Conservation (phyloP, 1,139 yeast species). For the Suhomyces anneliseae region DNA sequence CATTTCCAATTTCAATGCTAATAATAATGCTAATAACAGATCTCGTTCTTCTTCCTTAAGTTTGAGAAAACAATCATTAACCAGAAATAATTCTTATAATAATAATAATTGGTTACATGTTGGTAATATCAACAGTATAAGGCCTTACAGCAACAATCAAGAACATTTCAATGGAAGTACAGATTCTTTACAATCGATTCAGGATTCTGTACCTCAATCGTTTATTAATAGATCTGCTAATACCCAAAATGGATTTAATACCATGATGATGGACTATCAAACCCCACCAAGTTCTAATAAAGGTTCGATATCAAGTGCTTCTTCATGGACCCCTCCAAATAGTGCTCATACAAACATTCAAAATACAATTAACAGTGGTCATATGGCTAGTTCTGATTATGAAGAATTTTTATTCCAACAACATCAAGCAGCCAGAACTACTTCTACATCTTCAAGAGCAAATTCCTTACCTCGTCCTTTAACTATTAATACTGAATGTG, state of each 20-base stretch:
- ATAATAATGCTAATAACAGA: conserved; percentile 12
- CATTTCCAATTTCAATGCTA: conserved; percentile 28
- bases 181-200: conserved; percentile 47
- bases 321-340: conserved; percentile 16
- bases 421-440: conserved; percentile 23
- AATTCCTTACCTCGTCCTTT: conserved; percentile 34
- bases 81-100: conserved; percentile 42
- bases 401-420: conserved; percentile 26
- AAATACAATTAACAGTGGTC: conserved; percentile 19
- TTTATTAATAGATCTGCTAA: conserved; percentile 34
- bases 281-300: conserved; percentile 46
- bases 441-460: conserved; percentile 27
- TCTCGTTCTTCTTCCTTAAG: conserved; percentile 30
- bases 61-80: conserved; percentile 47
- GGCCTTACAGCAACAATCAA: conserved; percentile 23
- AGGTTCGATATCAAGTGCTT: conserved; percentile 28
- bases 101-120: conserved; percentile 48
- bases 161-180: conserved; percentile 34
- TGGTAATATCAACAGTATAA: conserved; percentile 42
- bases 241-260: conserved; percentile 20
- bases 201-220: conserved; percentile 46
- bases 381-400: conserved; percentile 13
- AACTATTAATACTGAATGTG: conserved; percentile 43
- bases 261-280: conserved; percentile 46
- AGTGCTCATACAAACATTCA: conserved; percentile 13